Base-by-base conservation (phyloP, 139 green algal species). In the Chlorella sp. region DNA sequence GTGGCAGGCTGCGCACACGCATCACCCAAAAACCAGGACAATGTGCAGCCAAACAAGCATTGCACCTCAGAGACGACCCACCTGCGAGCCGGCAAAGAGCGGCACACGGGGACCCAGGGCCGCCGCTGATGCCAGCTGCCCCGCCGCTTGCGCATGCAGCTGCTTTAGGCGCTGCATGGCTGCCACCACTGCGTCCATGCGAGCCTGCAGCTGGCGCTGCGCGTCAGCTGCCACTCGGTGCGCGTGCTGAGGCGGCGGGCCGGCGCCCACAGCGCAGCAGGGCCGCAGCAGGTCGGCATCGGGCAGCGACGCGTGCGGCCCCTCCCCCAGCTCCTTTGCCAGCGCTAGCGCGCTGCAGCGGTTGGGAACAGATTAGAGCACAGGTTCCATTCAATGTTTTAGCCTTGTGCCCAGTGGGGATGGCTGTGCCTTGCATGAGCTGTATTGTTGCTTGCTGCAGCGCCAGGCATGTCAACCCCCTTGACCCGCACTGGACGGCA, bases 111-210 rank as follows among this genome's bases (percentile, higher is more conserved):
- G 36, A 26, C 60, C 60, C 57, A 82, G 76, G 36, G 23, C 21
- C 39, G 20, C 20, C 13, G 39, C 70, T 2, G 36, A 36, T 13
- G 55, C 75, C 75, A 81, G 20, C 55, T 69, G 75, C 1, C 75
- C 75, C 26, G 32, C 75, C 36, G 75, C 75, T 56, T 70, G 75
- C 13, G 34, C 38, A 39, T 72, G 76, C 60, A 82, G 60, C 76
- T 82, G 76, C 36, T 82, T 82, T 0, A 82, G 17, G 38, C 76
- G 76, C 76, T 82, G 76, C 76, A 82, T 82, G 25, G 60, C 76
- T 18, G 76, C 76, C 56, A 82, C 76, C 13, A 82, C 76, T 39
- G 64, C 36, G 26, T 82, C 76, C 38, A 82, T 41, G 13, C 76
- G 56, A 21, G 7, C 36, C 76, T 73, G 60, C 25, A 12, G 34